These are phyloP conservation scores for Leccinum imitatum DNA, from an alignment of 768 basidiomycete species.

Conservation along the genomic window DNA sequence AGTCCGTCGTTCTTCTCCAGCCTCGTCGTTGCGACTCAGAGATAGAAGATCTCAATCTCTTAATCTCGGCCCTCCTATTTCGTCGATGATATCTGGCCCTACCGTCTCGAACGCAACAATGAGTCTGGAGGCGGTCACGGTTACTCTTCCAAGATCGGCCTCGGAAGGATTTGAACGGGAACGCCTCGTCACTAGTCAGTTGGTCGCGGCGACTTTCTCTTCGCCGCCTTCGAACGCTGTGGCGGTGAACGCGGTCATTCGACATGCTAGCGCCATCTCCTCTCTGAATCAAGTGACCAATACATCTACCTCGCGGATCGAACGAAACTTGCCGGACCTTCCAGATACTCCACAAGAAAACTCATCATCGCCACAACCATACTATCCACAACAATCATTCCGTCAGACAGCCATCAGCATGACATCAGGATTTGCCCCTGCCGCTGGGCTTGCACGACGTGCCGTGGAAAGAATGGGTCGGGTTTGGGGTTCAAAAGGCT, in stretches of 20 bases:
- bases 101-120: constrained; percentile 28
- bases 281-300: constrained; percentile 25
- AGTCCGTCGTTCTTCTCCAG: constrained; percentile 38
- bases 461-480: too few species aligned
- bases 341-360: constrained; percentile 22
- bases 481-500: too few species aligned
- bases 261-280: constrained; percentile 19
- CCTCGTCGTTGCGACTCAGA: constrained; percentile 44
- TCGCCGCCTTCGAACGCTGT: constrained; percentile 19
- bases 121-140: constrained; percentile 31
- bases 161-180: constrained; percentile 39
- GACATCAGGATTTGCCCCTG: too few species aligned
- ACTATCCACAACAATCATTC: too few species aligned
- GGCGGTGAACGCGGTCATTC: constrained; percentile 29
- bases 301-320: constrained; percentile 27
- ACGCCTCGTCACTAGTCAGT: constrained; percentile 41
- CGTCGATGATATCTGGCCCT: constrained; percentile 28
- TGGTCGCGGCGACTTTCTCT: constrained; percentile 43
- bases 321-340: constrained; percentile 32
- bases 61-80: constrained; percentile 41
- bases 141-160: constrained; percentile 28
- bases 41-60: constrained; percentile 69
- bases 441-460: too few species aligned
- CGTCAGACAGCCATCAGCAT: too few species aligned
- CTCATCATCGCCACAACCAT: constrained; percentile 2